Conservation (phyloP, 1,284 basidiomycete genomes). For the Filobasidium uniguttulatum region DNA sequence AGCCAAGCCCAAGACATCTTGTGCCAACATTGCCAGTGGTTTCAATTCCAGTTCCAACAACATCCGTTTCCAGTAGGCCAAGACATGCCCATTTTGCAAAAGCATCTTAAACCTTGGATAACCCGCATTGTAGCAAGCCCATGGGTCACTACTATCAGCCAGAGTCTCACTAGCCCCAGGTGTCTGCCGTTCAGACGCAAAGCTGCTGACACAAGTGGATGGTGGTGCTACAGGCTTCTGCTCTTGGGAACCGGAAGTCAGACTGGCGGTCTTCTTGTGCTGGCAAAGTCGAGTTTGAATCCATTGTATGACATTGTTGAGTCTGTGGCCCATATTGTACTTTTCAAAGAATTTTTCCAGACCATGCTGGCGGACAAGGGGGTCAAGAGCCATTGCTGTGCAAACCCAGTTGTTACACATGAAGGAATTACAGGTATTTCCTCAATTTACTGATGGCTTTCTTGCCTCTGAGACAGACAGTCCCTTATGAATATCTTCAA, state of each 20-base stretch:
- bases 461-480: neutral
- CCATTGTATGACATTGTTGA: neutral
- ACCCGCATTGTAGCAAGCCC: neutral
- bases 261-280: neutral
- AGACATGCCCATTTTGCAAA: neutral
- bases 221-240: neutral
- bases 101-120: neutral
- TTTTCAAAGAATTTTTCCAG: neutral
- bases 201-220: neutral
- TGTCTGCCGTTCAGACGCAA: neutral
- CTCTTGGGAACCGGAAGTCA: neutral
- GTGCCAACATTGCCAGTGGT: neutral
- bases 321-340: neutral
- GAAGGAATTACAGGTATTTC: neutral
- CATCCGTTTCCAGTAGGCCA: neutral
- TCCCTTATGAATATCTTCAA: neutral
- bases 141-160: neutral
- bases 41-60: neutral
- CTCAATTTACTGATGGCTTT: neutral
- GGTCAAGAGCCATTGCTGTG: neutral
- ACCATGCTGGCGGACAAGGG: neutral
- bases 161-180: no score
- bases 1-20: neutral
- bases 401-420: neutral
- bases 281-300: neutral